Evolutionary conservation across 805 yeast genomes (phyloP), one percentile per base, ranked within the genome.

Genomic region (Myxozyma udenii): DNA sequence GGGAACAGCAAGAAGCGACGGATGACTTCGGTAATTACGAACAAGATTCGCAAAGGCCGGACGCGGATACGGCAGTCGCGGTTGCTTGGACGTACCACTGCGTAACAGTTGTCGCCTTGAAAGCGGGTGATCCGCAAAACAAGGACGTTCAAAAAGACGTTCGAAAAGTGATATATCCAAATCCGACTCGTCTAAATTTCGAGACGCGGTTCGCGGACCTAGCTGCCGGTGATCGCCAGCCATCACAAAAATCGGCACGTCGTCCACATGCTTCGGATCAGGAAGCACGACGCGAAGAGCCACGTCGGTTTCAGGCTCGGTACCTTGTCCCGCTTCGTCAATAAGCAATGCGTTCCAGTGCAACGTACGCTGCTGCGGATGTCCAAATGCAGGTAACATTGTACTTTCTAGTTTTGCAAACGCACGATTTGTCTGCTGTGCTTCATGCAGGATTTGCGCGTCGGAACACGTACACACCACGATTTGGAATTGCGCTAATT

Each of bases 261-360:
- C 43, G 6, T 37, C 54, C 1, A 25, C 33, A 41, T 41, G 24
- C 9, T 41, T 28, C 18, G 11, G 4, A 28, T 53, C 54, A 39
- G 42, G 42, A 32, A 48, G 19, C 6, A 55, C 49, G 12, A 48
- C 60, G 6, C 41, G 36, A n/a, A 55, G 32, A 12, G 57, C 51
- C 14, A 55, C 36, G 4, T 51, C 18, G 5, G 54, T 41, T 28
- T 55, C 60, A 6, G 51, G 57, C 22, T 55, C 60, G 11, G 54
- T 55, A 4, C 51, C 60, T 44, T 55, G 60, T 2, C 58, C 60
- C 4, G 57, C 60, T 42, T 55, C 57, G 37, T 55, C 60, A 22
- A 55, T 41, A 30, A 55, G 32, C 18, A 55, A 23, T 4, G 56
- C 44, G n/a, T 36, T 55, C 60, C 60, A 55, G 28, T 55, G 60